phyloP scores from a whole-genome alignment of 257 asterid genomes.

The Cynanchum wilfordii region DNA sequence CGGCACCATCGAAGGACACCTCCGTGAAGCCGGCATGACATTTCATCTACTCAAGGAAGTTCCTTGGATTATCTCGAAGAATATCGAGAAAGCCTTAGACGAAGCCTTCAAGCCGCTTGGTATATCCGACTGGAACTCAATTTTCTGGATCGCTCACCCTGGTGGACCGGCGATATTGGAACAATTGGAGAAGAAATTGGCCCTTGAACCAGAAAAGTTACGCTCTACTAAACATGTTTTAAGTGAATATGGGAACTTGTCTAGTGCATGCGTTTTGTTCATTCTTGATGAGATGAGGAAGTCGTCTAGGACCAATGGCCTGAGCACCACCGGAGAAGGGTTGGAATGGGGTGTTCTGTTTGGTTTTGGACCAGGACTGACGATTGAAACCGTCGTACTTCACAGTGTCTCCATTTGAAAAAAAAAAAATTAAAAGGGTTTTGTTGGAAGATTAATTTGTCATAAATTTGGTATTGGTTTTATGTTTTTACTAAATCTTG shows the following conservation, averaged over 20 bases:
- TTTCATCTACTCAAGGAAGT: conserved; percentile 49
- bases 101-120: conserved; percentile 45
- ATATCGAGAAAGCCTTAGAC: conserved; percentile 38
- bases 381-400: conserved; percentile 59
- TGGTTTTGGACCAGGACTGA: conserved; percentile 72
- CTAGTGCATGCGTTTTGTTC: not conserved
- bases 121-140: conserved; percentile 9
- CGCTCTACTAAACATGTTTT: conserved; percentile 48
- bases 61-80: conserved; percentile 42
- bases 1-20: conserved; percentile 49
- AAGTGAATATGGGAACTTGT: conserved; percentile 30
- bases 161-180: conserved; percentile 72
- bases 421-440: too few species aligned
- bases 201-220: conserved; percentile 41
- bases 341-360: conserved; percentile 61
- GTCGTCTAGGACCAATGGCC: conserved; percentile 41
- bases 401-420: conserved; percentile 38
- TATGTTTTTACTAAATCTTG: too few species aligned
- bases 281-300: conserved; percentile 69
- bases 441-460: too few species aligned
- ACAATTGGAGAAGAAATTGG: conserved; percentile 51
- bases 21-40: conserved; percentile 53
- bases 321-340: conserved; percentile 59
- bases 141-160: conserved; percentile 50
- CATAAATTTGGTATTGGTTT: too few species aligned